Conservation (phyloP, 2,329 filamentous ascomycete species). For the Stenocarpella maydis region DNA sequence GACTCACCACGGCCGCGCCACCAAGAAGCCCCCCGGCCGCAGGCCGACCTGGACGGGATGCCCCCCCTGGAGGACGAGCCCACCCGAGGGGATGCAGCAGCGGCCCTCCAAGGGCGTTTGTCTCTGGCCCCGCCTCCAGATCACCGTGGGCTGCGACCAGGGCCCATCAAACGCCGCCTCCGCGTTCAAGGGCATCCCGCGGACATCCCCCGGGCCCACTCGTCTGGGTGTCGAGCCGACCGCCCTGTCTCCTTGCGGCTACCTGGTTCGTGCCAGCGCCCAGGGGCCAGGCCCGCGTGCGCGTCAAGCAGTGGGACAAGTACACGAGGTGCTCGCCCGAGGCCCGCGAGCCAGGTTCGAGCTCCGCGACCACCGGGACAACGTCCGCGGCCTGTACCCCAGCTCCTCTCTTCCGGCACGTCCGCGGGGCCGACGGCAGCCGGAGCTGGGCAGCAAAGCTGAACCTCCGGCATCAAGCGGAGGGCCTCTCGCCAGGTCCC, state of each 20-base stretch:
- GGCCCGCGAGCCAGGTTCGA: slow-evolving; percentile 56
- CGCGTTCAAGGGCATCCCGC: slow-evolving; percentile 61
- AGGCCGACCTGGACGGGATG: slow-evolving; percentile 28
- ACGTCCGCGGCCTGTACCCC: slow-evolving; percentile 49
- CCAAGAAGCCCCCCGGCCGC: slow-evolving; percentile 2
- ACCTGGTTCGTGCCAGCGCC: slow-evolving; percentile 64
- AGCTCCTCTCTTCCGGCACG: slow-evolving; percentile 58
- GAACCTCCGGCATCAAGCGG: slow-evolving; percentile 58
- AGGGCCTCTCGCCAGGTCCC: slow-evolving; percentile 57
- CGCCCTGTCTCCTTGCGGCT: slow-evolving; percentile 61
- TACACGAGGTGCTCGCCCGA: slow-evolving; percentile 62
- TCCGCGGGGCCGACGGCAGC: slow-evolving; percentile 43
- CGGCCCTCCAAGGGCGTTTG: slow-evolving; percentile 53
- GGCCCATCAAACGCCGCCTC: slow-evolving; percentile 53
- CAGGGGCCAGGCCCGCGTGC: slow-evolving; percentile 46
- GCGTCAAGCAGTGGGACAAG: slow-evolving; percentile 63
- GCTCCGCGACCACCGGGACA: slow-evolving; percentile 53
- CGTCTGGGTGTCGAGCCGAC: slow-evolving; percentile 63
- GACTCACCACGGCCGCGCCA: slow-evolving; percentile 39
- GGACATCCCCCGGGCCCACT: slow-evolving; percentile 66
- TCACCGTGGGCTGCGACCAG: slow-evolving; percentile 65
- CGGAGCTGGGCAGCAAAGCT: slow-evolving; percentile 58
- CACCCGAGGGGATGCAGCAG: background rate
- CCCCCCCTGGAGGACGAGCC: slow-evolving; percentile 23
- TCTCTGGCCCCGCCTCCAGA: slow-evolving; percentile 59